Conservation (phyloP, 306 rosid species). For the Quillaja saponaria region DNA sequence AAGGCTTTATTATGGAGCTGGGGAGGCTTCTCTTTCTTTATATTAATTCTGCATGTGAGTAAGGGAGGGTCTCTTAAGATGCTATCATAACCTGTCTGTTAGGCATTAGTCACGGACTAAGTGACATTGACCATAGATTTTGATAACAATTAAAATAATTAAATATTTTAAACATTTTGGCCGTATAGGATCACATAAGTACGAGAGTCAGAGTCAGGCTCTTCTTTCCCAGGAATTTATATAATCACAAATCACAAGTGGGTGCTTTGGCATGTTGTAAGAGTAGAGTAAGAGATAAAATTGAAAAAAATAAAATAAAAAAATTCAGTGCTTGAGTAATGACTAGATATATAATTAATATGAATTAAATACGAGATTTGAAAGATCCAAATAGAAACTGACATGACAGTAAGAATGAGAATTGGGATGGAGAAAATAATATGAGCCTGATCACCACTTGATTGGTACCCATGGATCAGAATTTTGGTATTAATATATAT, state of each 20-base stretch:
- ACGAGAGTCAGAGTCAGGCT: neutral
- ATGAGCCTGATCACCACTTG: neutral
- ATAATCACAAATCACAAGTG: neutral
- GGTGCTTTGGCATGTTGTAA: constrained; percentile 11
- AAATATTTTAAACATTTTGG: no score
- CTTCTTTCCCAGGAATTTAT: neutral
- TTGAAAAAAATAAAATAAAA: no score
- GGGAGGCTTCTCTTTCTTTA: constrained; percentile 10
- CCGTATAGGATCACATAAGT: no score
- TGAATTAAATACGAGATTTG: constrained; percentile 32
- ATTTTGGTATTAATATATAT: neutral
- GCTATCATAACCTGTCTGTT: constrained; percentile 27
- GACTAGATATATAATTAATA: no score
- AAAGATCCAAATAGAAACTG: constrained; percentile 31
- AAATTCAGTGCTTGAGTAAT: constrained; percentile 4
- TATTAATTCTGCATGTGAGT: constrained; percentile 45
- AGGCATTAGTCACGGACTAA: constrained; percentile 27
- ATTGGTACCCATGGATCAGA: neutral
- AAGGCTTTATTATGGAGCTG: constrained; percentile 23
- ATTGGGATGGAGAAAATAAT: neutral
- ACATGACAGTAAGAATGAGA: constrained; percentile 28
- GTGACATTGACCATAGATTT: constrained; percentile 36
- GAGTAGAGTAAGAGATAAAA: neutral
- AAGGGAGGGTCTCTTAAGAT: constrained; percentile 30
- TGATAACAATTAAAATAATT: no score